Evolutionary conservation across 169 alveolate species (phyloP).

Genomic region (Plasmodium relictum): DNA sequence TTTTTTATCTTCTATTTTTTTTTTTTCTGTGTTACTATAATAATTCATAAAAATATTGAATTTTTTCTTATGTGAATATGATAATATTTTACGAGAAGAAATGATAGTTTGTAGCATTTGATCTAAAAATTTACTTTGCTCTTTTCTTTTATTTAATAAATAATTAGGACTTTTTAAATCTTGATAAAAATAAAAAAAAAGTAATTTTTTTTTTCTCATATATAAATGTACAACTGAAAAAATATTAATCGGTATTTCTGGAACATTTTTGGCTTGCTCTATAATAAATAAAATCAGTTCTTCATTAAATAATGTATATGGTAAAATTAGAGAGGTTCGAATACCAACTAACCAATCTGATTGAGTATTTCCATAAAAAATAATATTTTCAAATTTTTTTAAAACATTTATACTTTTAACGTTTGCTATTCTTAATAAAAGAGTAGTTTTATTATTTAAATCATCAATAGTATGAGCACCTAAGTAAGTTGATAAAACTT

Average conservation of each 20-base stretch:
- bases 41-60: conserved; percentile 17
- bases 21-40: not conserved
- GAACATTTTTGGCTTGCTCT: conserved; percentile 66
- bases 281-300: conserved; percentile 68
- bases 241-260: conserved; percentile 79
- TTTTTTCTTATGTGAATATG: conserved; percentile 21
- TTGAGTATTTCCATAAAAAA: conserved; percentile 84
- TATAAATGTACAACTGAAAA: conserved; percentile 73
- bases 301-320: conserved; percentile 71
- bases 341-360: conserved; percentile 87
- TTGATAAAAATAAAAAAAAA: conserved; percentile 68
- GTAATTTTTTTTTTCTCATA: conserved; percentile 66
- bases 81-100: conserved; percentile 46
- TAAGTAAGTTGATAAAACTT: conserved; percentile 67
- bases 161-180: conserved; percentile 64
- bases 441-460: conserved; percentile 81
- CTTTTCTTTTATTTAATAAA: conserved; percentile 21
- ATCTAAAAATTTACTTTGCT: conserved; percentile 46
- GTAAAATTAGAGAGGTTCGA: conserved; percentile 84
- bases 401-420: conserved; percentile 74
- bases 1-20: not conserved
- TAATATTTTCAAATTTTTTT: conserved; percentile 78
- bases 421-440: conserved; percentile 77
- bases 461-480: conserved; percentile 84
- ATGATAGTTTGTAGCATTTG: conserved; percentile 68